Evolutionary conservation across 177 flowering plant genomes (phyloP).

Genomic region (Telopea speciosissima): DNA sequence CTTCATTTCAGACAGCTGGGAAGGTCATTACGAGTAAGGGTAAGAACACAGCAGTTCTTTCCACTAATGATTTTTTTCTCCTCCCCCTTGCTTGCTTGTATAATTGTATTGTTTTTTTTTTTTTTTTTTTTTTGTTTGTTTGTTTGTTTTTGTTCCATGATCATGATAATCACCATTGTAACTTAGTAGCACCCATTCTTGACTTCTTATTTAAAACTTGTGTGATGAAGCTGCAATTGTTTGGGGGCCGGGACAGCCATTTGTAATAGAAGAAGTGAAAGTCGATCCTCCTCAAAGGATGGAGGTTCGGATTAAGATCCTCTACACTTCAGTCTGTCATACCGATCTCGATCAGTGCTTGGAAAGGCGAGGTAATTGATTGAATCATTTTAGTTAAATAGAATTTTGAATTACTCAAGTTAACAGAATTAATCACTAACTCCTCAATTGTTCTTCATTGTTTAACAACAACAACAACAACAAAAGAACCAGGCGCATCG

Average conservation of each 20-base stretch:
- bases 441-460: not conserved
- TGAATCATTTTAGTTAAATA: no score
- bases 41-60: slow-evolving; percentile 12
- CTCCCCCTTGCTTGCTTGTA: not conserved
- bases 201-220: no score
- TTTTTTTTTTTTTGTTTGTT: no score
- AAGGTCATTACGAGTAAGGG: slow-evolving; percentile 54
- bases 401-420: no score
- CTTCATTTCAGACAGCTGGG: slow-evolving; percentile 21
- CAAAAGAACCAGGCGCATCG: slow-evolving; percentile 43
- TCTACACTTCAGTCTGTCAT: slow-evolving; percentile 68
- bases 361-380: slow-evolving; percentile 61
- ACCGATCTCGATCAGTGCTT: slow-evolving; percentile 65
- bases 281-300: slow-evolving; percentile 59
- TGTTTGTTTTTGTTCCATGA: not conserved
- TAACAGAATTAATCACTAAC: not conserved
- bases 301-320: slow-evolving; percentile 67
- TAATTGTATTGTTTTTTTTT: no score
- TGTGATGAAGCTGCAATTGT: slow-evolving; percentile 57
- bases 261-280: slow-evolving; percentile 46
- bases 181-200: not conserved
- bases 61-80: not conserved
- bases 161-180: not conserved
- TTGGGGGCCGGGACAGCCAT: slow-evolving; percentile 49
- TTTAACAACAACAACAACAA: not conserved